phyloP scores from a whole-genome alignment of 2,329 filamentous ascomycete species.

The Chaetomium sp. region DNA sequence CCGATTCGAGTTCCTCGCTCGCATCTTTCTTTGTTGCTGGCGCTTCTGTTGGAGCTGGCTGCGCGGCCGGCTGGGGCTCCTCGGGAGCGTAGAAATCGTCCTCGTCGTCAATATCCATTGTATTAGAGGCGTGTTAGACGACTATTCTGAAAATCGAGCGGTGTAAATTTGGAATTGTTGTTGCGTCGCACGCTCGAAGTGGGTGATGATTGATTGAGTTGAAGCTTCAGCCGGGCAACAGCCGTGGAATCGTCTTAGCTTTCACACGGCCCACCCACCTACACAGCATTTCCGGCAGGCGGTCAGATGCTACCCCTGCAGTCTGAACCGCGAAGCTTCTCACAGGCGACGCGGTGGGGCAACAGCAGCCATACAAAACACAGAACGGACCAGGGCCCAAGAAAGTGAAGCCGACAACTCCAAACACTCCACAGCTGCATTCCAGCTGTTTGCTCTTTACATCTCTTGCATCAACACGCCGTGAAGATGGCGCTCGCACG shows the following conservation, averaged over 20 bases:
- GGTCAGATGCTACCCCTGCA: slow-evolving; percentile 30
- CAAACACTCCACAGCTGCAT: slow-evolving; percentile 24
- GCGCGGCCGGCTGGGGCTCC: slow-evolving; percentile 49
- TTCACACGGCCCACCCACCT: background rate
- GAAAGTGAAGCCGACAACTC: slow-evolving; percentile 2
- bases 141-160: background rate
- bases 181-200: background rate
- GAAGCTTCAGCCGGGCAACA: background rate
- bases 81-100: slow-evolving; percentile 68
- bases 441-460: slow-evolving; percentile 9
- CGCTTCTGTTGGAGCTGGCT: slow-evolving; percentile 31
- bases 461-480: slow-evolving; percentile 15
- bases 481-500: slow-evolving; percentile 39
- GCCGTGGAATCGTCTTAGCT: slow-evolving; percentile 10
- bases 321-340: slow-evolving; percentile 22
- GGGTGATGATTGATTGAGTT: background rate
- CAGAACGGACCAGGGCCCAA: background rate
- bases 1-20: slow-evolving; percentile 62
- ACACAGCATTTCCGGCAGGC: slow-evolving; percentile 28
- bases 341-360: slow-evolving; percentile 24
- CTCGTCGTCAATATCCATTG: slow-evolving; percentile 68
- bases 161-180: background rate
- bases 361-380: slow-evolving; percentile 28
- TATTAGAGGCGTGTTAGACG: slow-evolving; percentile 31
- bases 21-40: slow-evolving; percentile 40